phyloP scores from a whole-genome alignment of 2,329 filamentous ascomycete species.

The Stemphylium vesicarium region DNA sequence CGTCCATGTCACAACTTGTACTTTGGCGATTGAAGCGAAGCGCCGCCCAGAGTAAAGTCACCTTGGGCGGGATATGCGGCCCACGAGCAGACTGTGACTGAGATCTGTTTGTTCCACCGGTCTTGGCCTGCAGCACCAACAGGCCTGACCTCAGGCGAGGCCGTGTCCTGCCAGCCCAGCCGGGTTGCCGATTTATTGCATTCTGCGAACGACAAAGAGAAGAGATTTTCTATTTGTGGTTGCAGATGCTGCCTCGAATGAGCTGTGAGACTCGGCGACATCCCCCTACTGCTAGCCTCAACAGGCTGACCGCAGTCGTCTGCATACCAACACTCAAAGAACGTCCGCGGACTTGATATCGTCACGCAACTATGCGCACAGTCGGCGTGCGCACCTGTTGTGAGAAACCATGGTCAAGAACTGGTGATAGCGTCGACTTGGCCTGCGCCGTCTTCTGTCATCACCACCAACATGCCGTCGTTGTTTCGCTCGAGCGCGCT shows the following conservation, averaged over 20 bases:
- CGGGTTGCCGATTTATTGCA: background rate
- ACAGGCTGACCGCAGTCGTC: conserved; percentile 19
- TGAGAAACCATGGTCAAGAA: background rate
- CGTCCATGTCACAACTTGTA: background rate
- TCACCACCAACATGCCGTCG: background rate
- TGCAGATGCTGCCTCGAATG: background rate
- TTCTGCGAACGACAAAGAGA: background rate
- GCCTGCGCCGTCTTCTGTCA: background rate
- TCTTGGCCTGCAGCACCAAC: background rate
- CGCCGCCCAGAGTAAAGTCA: background rate
- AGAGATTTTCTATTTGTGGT: background rate
- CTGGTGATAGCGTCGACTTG: background rate
- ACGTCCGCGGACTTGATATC: too few relatives aligned
- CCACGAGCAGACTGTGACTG: too few relatives aligned
- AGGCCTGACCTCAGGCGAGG: background rate
- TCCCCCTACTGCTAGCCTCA: conserved; percentile 12
- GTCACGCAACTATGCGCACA: too few relatives aligned
- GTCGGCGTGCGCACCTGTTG: background rate
- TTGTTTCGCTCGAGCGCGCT: background rate
- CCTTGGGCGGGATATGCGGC: background rate
- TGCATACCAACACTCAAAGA: conserved; percentile 3
- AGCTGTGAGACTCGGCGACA: background rate
- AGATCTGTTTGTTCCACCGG: too few relatives aligned
- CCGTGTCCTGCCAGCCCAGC: background rate
- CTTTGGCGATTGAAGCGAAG: background rate